These are phyloP conservation scores for Nidularia sp. DNA, from an alignment of 768 basidiomycete genomes.

Conservation along the genomic window DNA sequence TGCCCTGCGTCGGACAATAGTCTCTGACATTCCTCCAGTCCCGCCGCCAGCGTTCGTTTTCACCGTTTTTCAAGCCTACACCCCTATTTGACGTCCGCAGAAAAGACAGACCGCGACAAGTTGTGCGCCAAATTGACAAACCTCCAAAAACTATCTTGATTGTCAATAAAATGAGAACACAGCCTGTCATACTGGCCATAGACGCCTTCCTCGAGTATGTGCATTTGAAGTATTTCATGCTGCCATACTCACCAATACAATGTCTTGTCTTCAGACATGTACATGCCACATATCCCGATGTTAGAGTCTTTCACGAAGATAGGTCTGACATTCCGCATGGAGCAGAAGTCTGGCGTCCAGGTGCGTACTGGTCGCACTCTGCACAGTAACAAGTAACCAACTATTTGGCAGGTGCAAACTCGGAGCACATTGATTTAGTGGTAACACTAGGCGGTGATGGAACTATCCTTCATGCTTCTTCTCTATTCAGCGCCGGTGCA, in stretches of 20 bases:
- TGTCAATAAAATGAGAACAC: constrained; percentile 78
- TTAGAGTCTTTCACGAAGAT: constrained; percentile 65
- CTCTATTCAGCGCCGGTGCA: constrained; percentile 83
- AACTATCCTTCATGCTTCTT: constrained; percentile 90
- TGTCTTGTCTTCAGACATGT: constrained; percentile 43
- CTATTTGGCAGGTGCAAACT: constrained; percentile 31
- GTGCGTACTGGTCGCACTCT: constrained; percentile 22
- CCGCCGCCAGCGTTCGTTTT: constrained; percentile 23
- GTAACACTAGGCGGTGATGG: constrained; percentile 94
- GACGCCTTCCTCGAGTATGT: constrained; percentile 68
- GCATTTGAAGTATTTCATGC: not conserved
- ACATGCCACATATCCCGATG: constrained; percentile 50
- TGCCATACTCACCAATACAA: too few relatives aligned
- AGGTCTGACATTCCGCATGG: constrained; percentile 61
- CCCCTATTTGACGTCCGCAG: constrained; percentile 18
- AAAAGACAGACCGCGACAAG: constrained; percentile 31
- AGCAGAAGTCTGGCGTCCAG: constrained; percentile 63
- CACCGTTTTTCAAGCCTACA: not conserved
- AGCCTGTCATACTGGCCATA: constrained; percentile 73
- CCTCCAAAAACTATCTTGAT: constrained; percentile 66
- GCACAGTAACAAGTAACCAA: not conserved
- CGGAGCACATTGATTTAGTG: constrained; percentile 76
- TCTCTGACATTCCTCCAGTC: not conserved
- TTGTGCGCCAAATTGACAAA: constrained; percentile 12
- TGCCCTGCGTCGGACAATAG: constrained; percentile 1